Evolutionary conservation across 1,284 basidiomycete species (phyloP).

Genomic region (Vanrija sp.): DNA sequence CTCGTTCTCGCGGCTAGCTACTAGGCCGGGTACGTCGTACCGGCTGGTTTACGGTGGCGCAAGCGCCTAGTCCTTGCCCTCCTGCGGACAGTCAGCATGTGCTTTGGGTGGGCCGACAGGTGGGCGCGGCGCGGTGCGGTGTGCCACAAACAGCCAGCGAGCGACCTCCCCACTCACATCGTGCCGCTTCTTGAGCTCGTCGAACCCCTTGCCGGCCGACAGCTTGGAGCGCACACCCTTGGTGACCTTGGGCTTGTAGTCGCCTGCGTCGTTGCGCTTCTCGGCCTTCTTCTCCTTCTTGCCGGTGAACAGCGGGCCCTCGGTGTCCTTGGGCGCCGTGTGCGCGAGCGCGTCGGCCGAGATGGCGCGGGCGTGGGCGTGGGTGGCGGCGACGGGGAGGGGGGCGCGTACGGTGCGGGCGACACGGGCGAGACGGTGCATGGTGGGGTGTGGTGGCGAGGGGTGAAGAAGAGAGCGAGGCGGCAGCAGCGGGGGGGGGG

Average conservation of each 20-base stretch:
- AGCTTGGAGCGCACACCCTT: background rate
- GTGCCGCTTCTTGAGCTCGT: constrained; percentile 3
- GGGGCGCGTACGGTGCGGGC: background rate
- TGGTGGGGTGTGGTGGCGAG: background rate
- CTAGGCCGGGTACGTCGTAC: too few relatives aligned
- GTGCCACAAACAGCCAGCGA: too few relatives aligned
- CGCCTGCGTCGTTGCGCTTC: background rate
- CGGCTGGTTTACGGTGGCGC: too few relatives aligned
- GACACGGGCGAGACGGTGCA: background rate
- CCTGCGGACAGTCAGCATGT: too few relatives aligned
- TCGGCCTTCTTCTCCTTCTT: background rate
- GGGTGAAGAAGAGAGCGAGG: background rate
- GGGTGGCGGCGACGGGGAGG: background rate
- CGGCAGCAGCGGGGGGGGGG: too few relatives aligned
- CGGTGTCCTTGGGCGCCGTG: background rate
- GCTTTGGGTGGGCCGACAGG: too few relatives aligned
- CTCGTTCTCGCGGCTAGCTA: too few relatives aligned
- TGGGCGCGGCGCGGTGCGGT: too few relatives aligned
- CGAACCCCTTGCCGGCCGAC: constrained; percentile 1
- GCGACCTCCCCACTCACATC: background rate
- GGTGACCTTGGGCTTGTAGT: too few relatives aligned
- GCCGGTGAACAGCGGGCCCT: constrained; percentile 1
- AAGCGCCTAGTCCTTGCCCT: too few relatives aligned
- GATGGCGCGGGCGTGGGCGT: background rate
- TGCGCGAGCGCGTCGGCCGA: background rate